phyloP scores from a whole-genome alignment of 192 early-diverging fungal species.

The Backusella westeae region DNA sequence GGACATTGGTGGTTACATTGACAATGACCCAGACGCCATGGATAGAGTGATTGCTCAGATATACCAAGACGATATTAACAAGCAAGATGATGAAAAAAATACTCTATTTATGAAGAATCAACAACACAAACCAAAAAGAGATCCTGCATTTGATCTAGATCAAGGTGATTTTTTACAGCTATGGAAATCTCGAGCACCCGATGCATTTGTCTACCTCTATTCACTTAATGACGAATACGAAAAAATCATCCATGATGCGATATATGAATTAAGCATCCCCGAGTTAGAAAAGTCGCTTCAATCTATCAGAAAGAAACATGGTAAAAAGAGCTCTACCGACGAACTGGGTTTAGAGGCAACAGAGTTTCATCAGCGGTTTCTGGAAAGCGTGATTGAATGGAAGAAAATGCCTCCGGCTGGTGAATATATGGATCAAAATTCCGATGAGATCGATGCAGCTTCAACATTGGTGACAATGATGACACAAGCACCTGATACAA shows the following conservation, averaged over 20 bases:
- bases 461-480: neutral
- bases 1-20: conserved; percentile 25
- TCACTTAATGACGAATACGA: conserved; percentile 40
- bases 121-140: neutral
- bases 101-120: neutral
- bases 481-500: neutral
- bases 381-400: conserved; percentile 31
- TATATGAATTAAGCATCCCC: conserved; percentile 34
- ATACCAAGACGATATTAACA: neutral
- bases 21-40: neutral
- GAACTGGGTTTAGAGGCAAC: conserved; percentile 28
- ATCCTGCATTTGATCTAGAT: neutral
- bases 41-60: neutral
- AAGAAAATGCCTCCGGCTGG: neutral
- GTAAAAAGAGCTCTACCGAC: conserved; percentile 45
- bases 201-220: conserved; percentile 29
- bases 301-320: conserved; percentile 36
- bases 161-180: neutral
- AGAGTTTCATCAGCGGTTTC: conserved; percentile 37
- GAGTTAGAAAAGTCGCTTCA: conserved; percentile 29
- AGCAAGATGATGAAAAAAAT: neutral
- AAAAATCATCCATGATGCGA: conserved; percentile 31
- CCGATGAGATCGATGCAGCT: neutral
- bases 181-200: conserved; percentile 18
- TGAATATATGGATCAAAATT: neutral